Evolutionary conservation across 164 flowering plant species (phyloP), one percentile per base, ranked within the genome.

Genomic region (Vitis rotundifolia): DNA sequence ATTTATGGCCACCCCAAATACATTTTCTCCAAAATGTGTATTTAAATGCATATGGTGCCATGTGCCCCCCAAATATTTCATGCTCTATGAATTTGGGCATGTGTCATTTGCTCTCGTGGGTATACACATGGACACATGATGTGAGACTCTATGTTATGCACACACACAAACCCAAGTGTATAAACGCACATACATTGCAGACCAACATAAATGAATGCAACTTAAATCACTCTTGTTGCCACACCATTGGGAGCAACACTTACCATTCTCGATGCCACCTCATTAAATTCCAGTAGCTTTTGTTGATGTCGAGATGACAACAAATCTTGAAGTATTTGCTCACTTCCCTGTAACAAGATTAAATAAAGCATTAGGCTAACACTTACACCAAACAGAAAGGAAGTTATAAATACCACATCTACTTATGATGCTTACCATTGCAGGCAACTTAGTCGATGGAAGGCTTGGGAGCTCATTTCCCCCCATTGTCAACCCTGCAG

Each of bases 241-340:
- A 53, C 56, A 14, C n/a, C 56, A 11, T 53, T 13, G 7, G 56
- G 56, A 5, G 56, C 56, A 53, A 53, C 11, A 50, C 3, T 50
- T 50, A 7, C 2, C 16, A 9, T 62, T 51, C 55, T 8, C 8
- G n/a, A 49, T 63, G 37, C 18, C 8, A 15, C n/a, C 6, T 49
- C 54, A 8, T 37, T 37, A 37, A 37, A 37, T 37, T 37, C 44
- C 50, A 18, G 65, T 48, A 48, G 13, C 65, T 4, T 6, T 49
- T 49, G 66, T 22, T 49, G 54, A 63, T 63, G 10, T 18, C 22
- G 18, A 10, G 66, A 22, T 49, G 66, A 63, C 22, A 54, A 19
- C 11, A 11, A 49, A 18, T 19, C 54, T 37, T 63, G 29, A n/a
- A 15, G 15, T 18, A 48, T 48, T 49, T 48, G 14, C 44, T 10